Evolutionary conservation across 768 basidiomycete genomes (phyloP), one percentile per base, ranked within the genome.

Genomic region (Mycena maculata): DNA sequence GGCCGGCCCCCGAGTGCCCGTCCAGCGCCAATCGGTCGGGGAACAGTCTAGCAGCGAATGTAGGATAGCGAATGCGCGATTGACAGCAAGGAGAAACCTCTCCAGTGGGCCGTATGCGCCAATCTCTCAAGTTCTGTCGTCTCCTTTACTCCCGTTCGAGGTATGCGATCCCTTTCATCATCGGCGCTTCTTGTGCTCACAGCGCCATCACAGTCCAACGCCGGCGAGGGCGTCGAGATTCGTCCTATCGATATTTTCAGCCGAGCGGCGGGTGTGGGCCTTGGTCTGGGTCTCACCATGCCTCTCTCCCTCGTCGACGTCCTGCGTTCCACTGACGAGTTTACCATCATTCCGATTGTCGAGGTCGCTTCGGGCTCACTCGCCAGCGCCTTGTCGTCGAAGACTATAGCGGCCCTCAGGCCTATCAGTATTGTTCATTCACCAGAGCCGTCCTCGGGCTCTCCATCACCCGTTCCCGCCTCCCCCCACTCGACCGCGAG

Each of bases 281-380:
- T 67, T 8, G 65, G 69, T n/a, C 53, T 70, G 12, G 60, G 64
- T n/a, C 65, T 53, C 45, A 54, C 42, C 2, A 5, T 31, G 20
- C 60, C 68, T 6, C 39, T 41, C 1, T 10, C 54, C 1, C 49
- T 50, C 27, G n/a, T 28, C 38, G 27, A 60, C 2, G 39, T 30
- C 18, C 59, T 63, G 4, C 59, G 47, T 10, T 61, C 63, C 15
- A 58, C 50, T 28, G 50, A 63, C 25, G 56, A 55, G 44, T 39
- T n/a, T 16, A 59, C 10, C 1, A 12, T 55, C 36, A 44, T 55
- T 23, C 63, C 68, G 16, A 57, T 49, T 25, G 41, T n/a, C 23
- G 57, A 48, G 22, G 63, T 60, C 36, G 53, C 59, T n/a, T 57
- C 65, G 45, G 13, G 58, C 12, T 54, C 59, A n/a, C 4, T 22